These are phyloP conservation scores for Ceratopteris richardii DNA, from an alignment of 75 land plant species.

Conservation along the genomic window DNA sequence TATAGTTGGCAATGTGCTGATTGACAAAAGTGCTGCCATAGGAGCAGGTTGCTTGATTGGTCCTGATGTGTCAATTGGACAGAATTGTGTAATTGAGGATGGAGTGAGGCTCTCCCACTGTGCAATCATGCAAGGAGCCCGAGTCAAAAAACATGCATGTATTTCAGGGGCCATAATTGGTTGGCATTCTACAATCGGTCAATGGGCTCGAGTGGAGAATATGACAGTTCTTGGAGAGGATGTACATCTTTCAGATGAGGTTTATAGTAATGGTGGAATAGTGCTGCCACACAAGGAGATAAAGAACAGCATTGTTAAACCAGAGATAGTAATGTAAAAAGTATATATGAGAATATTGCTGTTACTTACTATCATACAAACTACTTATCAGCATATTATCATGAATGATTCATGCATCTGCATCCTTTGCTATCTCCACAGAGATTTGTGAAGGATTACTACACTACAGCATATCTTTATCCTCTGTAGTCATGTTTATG, in stretches of 20 bases:
- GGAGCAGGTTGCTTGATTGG: constrained; percentile 41
- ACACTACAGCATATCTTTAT: too few species aligned
- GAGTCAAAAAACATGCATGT: constrained; percentile 41
- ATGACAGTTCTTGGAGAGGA: constrained; percentile 43
- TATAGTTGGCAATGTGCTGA: constrained; percentile 26
- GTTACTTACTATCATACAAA: not conserved
- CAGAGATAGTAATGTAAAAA: constrained; percentile 40
- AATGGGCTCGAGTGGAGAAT: constrained; percentile 40
- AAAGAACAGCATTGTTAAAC: constrained; percentile 32
- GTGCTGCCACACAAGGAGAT: constrained; percentile 46
- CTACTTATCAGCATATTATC: not conserved
- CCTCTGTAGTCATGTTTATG: too few species aligned
- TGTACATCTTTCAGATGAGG: constrained; percentile 34
- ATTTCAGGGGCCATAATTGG: constrained; percentile 36
- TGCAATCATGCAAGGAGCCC: constrained; percentile 38
- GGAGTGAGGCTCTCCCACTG: constrained; percentile 35
- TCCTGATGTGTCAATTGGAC: constrained; percentile 39
- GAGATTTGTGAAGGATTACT: too few species aligned
- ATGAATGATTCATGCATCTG: too few species aligned
- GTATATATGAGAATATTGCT: too few species aligned
- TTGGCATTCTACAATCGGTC: constrained; percentile 39
- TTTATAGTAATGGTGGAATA: constrained; percentile 42
- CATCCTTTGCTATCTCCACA: too few species aligned
- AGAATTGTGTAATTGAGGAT: constrained; percentile 30
- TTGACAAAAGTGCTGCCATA: constrained; percentile 28